Percentiles rank a stretch among this genome's conserved stretches.
These are phyloP conservation scores for Achaetomiella virescens DNA, from an alignment of 495 filamentous ascomycete species.

Conservation along the genomic window DNA sequence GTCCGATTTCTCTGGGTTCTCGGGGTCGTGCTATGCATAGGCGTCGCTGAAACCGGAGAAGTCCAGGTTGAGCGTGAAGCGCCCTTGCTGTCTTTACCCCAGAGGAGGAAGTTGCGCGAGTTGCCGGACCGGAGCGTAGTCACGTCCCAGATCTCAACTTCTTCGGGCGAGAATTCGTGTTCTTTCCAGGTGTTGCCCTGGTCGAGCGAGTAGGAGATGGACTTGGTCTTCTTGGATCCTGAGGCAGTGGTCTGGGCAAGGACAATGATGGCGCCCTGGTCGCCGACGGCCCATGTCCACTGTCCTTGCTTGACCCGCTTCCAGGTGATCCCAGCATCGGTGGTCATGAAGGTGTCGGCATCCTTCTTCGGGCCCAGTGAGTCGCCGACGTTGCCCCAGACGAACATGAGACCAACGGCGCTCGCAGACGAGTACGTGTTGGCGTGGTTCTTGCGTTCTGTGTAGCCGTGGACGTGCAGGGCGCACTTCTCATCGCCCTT, in stretches of 20 bases:
- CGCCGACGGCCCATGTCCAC: slow-evolving; percentile 90
- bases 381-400: slow-evolving; percentile 81
- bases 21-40: slow-evolving; percentile 57
- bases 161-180: slow-evolving; percentile 63
- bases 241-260: slow-evolving; percentile 52
- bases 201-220: slow-evolving; percentile 70
- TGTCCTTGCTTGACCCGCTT: slow-evolving; percentile 72
- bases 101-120: slow-evolving; percentile 83
- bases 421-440: slow-evolving; percentile 83
- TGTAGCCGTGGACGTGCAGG: slow-evolving; percentile 90
- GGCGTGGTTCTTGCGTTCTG: slow-evolving; percentile 69
- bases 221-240: slow-evolving; percentile 48
- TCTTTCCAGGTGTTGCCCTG: slow-evolving; percentile 69
- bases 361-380: slow-evolving; percentile 53
- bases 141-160: slow-evolving; percentile 66
- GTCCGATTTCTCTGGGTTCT: slow-evolving; percentile 51
- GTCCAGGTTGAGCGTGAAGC: slow-evolving; percentile 76
- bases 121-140: slow-evolving; percentile 84
- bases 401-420: slow-evolving; percentile 89
- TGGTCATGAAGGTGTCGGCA: slow-evolving; percentile 79
- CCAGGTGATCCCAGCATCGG: slow-evolving; percentile 87
- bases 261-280: slow-evolving; percentile 86
- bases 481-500: slow-evolving; percentile 60
- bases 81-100: slow-evolving; percentile 56
- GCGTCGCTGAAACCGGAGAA: slow-evolving; percentile 69